Evolutionary conservation across 345 rosid species (phyloP).

Genomic region (Eucalyptus grandis): DNA sequence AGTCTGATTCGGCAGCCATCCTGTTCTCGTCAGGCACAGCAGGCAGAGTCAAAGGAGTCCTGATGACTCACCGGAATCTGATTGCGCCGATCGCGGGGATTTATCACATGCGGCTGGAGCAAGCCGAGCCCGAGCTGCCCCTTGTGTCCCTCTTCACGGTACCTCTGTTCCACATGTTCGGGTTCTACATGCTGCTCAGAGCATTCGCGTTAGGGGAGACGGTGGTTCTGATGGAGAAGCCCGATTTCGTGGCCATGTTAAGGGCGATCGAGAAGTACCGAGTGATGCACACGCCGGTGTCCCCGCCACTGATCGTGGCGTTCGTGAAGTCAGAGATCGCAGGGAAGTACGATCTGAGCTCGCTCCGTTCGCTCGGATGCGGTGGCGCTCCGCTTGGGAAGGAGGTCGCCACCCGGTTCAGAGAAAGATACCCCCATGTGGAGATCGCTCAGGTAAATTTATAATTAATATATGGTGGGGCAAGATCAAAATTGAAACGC

Average conservation of each 20-base stretch:
- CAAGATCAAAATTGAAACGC: neutral
- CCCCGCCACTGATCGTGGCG: conserved; percentile 71
- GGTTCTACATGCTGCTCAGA: conserved; percentile 18
- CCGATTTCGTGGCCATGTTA: conserved; percentile 22
- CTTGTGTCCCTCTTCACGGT: conserved; percentile 34
- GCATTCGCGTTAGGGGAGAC: conserved; percentile 22
- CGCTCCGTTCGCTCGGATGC: conserved; percentile 35
- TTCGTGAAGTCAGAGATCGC: conserved; percentile 58
- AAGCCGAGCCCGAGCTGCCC: conserved; percentile 3
- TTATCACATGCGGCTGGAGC: conserved; percentile 3
- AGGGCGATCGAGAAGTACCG: conserved; percentile 33
- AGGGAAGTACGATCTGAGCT: conserved; percentile 47
- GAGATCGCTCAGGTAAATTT: conserved; percentile 43
- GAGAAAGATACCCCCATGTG: conserved; percentile 51
- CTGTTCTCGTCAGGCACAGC: conserved; percentile 81
- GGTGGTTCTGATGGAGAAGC: conserved; percentile 26
- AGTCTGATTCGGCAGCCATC: conserved; percentile 50
- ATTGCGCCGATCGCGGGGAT: conserved; percentile 46
- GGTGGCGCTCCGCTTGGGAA: conserved; percentile 87
- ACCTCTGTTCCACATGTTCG: conserved; percentile 38
- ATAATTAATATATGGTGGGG: neutral
- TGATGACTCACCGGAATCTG: conserved; percentile 57
- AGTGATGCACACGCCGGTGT: conserved; percentile 51
- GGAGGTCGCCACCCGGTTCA: conserved; percentile 59
- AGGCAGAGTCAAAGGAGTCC: conserved; percentile 62